Conservation (phyloP, 2,329 filamentous ascomycete genomes). For the Ascochyta viciae-villosae region DNA sequence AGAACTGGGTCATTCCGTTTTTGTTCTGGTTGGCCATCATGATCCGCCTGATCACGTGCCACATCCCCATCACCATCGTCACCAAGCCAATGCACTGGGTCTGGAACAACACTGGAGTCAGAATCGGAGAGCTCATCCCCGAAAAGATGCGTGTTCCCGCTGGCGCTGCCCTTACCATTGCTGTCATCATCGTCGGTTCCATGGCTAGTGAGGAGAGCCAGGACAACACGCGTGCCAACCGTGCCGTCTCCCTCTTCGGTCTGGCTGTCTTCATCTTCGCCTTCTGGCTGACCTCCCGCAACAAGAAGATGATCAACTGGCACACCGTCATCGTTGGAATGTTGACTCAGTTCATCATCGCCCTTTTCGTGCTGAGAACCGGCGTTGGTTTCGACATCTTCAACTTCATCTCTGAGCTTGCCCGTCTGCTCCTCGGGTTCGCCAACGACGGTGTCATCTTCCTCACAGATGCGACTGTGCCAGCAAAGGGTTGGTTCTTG, state of each 20-base stretch:
- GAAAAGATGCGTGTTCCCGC: constrained; percentile 68
- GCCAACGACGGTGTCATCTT: constrained; percentile 76
- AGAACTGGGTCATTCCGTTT: constrained; percentile 86
- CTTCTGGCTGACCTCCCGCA: constrained; percentile 75
- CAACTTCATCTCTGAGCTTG: constrained; percentile 81
- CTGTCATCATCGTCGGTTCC: constrained; percentile 77
- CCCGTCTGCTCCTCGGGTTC: constrained; percentile 76
- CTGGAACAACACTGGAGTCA: constrained; percentile 71
- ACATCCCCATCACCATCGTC: constrained; percentile 72
- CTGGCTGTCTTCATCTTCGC: constrained; percentile 71
- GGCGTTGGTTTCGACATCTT: constrained; percentile 86
- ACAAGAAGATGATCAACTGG: constrained; percentile 64
- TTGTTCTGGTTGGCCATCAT: constrained; percentile 78
- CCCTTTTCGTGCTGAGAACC: constrained; percentile 85
- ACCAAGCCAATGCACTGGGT: constrained; percentile 70
- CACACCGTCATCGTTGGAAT: constrained; percentile 80
- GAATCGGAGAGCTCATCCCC: constrained; percentile 68
- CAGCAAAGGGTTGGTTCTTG: constrained; percentile 70
- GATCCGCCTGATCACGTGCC: constrained; percentile 76
- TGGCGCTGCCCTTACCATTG: constrained; percentile 69
- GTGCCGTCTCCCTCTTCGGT: constrained; percentile 81
- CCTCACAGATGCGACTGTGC: constrained; percentile 62
- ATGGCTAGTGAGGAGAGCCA: constrained; percentile 74
- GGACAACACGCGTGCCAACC: constrained; percentile 81
- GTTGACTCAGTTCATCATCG: constrained; percentile 86